Evolutionary conservation across 2,329 filamentous ascomycete genomes (phyloP), one percentile per base, ranked within the genome.

Genomic region (Penicillium sp.): DNA sequence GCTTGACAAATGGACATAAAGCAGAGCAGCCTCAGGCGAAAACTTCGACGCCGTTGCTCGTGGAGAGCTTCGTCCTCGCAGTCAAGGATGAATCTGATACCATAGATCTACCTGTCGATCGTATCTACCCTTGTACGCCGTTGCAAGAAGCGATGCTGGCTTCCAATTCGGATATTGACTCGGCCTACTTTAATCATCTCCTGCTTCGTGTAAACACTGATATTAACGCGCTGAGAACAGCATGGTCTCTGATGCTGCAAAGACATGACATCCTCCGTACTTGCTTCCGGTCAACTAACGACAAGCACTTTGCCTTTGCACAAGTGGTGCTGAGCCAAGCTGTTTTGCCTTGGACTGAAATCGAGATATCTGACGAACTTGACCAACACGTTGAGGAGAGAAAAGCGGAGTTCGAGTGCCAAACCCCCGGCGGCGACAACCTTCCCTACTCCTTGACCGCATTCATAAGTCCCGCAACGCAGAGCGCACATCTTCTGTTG

Each of bases 141-240:
- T 74, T 96, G 0, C 92, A 96, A 68, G 88, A 95, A 73, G 88
- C 87, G 0, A 96, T 96, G 90, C 76, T 96, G 0, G 86, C 85
- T 2, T 81, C 83, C 8, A 73, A 73, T 24, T 72, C 73, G 62
- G 76, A 56, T 2, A 70, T 70, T 1, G 68, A 74, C 10, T 71
- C 73, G 1, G 78, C 84, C 2, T 96, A 96, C 66, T 84, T 81
- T 63, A 96, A 95, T 66, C 82, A 82, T 44, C 83, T 89, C 51
- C 70, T 86, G 0, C 81, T 95, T 56, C 76, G 79, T 6, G 66
- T 95, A 6, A 72, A 70, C 4, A 75, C 78, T 1, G 70, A 84
- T 31, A 53, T 81, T 0, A 60, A 71, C 0, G 70, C 63, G 0
- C 75, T 96, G 45, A 76, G 76, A 58, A 36, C 63, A 0, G 81